Evolutionary conservation across 768 basidiomycete species (phyloP), one percentile per base, ranked within the genome.

Genomic region (Leucosporidium creatinivorum): DNA sequence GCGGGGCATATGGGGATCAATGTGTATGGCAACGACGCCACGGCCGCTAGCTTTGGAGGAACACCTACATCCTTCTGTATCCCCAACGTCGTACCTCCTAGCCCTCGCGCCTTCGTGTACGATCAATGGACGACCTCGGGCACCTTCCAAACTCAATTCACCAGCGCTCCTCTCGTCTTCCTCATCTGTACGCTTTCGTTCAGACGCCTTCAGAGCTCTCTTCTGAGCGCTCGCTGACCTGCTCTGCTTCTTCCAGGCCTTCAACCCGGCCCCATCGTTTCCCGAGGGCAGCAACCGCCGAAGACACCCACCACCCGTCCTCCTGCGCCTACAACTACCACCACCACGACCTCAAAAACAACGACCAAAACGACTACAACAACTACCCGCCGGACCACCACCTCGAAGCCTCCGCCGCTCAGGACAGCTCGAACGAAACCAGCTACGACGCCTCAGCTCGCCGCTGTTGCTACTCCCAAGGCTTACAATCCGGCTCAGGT

Each of bases 11-110:
- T 68, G 23, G 54, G 62, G 47, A 71, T 63, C 36, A 55, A 39
- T 30, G 62, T 75, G 39, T 47, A 23, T 26, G 74, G 69, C 39
- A 77, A 77, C 72, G 67, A 71, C 61, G 67, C 61, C 17, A 59
- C 52, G 2, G 61, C 28, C 19, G 75, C 75, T 44, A 49, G 60
- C n/a, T 75, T 74, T 30, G 73, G 73, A 8, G 39, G 39, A 44
- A 10, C 2, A 7, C 39, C 39, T 2, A 8, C 51, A 4, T 54
- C 51, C 21, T 54, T n/a, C 21, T 69, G 69, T 36, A 55, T 69
- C 47, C 69, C 65, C 1, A 25, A 8, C 47, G 30, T 47, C 8
- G 30, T 57, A 21, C 52, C 60, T 23, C 69, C 69, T 19, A n/a
- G 58, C 5, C 47, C 62, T 4, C 69, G 61, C 30, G 69, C 69